Evolutionary conservation across 345 rosid species (phyloP).

Genomic region (Triadica sebifera): DNA sequence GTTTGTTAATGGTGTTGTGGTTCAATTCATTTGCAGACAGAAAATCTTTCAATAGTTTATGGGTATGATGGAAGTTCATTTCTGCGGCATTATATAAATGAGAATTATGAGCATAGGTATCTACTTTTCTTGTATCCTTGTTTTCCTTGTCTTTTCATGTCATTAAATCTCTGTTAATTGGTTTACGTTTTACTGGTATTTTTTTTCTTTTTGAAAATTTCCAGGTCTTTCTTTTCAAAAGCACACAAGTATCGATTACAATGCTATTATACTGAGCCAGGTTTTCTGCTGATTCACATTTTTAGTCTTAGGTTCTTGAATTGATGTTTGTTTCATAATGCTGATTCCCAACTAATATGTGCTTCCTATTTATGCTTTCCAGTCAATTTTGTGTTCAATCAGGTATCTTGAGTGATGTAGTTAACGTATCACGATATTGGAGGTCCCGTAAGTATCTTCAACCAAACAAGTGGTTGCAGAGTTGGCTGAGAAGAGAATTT

Average conservation of each 20-base stretch:
- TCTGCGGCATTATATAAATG: constrained; percentile 54
- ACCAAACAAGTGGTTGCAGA: constrained; percentile 54
- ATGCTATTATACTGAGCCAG: constrained; percentile 68
- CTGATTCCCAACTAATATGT: constrained; percentile 5
- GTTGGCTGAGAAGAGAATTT: constrained; percentile 80
- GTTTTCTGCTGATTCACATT: constrained; percentile 37
- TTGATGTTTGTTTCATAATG: constrained; percentile 5
- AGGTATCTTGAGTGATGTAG: constrained; percentile 53
- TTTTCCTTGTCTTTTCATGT: constrained; percentile 7
- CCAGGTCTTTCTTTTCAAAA: constrained; percentile 66
- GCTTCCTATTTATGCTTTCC: constrained; percentile 15
- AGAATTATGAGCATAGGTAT: constrained; percentile 49
- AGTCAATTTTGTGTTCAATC: constrained; percentile 31
- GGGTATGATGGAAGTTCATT: constrained; percentile 63
- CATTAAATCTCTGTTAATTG: constrained; percentile 9
- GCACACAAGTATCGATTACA: constrained; percentile 69
- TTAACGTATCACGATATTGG: constrained; percentile 62
- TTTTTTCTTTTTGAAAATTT: not conserved
- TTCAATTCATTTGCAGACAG: constrained; percentile 48
- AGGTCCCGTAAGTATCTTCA: constrained; percentile 59
- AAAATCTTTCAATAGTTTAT: constrained; percentile 59
- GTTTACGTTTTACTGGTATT: not conserved
- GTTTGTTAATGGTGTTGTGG: constrained; percentile 7
- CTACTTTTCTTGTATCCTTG: not conserved
- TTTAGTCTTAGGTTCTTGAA: constrained; percentile 13